Evolutionary conservation across 1,139 yeast genomes (phyloP).

Genomic region (Fermentozyma sake): DNA sequence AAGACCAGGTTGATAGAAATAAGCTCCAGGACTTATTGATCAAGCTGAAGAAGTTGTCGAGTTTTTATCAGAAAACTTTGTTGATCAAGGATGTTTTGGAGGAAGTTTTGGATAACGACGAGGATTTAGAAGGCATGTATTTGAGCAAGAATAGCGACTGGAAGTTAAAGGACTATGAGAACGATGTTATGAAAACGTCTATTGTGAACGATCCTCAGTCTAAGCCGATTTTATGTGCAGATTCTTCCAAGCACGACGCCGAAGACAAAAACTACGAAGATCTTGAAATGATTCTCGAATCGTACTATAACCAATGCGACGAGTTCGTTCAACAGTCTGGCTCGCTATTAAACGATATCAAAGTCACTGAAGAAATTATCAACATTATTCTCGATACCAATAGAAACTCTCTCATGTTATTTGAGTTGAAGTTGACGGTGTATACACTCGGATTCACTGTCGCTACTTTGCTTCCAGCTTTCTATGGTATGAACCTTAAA

Average conservation of each 20-base stretch:
- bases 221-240: too few species aligned
- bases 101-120: conserved; percentile 83
- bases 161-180: conserved; percentile 51
- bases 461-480: conserved; percentile 66
- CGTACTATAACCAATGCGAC: conserved; percentile 92
- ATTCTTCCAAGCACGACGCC: conserved; percentile 19
- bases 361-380: conserved; percentile 93
- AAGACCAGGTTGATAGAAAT: conserved; percentile 78
- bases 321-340: conserved; percentile 95
- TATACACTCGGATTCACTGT: conserved; percentile 82
- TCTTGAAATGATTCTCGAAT: conserved; percentile 84
- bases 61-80: conserved; percentile 79
- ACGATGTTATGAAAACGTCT: conserved; percentile 85
- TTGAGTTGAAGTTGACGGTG: conserved; percentile 79
- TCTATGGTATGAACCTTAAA: conserved; percentile 93
- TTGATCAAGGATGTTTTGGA: conserved; percentile 82
- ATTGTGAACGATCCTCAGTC: too few species aligned
- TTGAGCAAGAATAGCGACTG: conserved; percentile 39
- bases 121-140: conserved; percentile 83
- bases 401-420: conserved; percentile 87
- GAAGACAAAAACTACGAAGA: conserved; percentile 55
- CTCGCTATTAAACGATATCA: conserved; percentile 75
- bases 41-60: conserved; percentile 73
- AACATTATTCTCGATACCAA: conserved; percentile 93
- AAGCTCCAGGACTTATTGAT: conserved; percentile 76